Percentiles rank a stretch among this genome's conserved stretches.
These are phyloP conservation scores for Straminergon stramineum DNA, from an alignment of 225 moss, liverwort and hornwort genomes.

Conservation along the genomic window DNA sequence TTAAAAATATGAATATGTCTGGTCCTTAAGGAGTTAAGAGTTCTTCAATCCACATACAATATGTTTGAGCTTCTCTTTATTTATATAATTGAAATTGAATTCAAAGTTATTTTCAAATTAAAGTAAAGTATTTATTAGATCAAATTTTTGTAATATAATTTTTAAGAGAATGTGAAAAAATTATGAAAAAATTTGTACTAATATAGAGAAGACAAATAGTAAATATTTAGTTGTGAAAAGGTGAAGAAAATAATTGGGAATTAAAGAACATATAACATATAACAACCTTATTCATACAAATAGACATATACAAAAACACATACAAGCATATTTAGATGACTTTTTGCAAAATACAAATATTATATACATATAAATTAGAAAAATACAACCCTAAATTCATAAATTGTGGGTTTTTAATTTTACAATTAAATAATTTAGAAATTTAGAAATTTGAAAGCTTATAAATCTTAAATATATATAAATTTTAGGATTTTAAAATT, in stretches of 20 bases:
- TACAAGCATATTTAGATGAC: too few species aligned
- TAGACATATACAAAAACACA: background rate
- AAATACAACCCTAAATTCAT: too few species aligned
- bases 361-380: too few species aligned
- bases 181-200: background rate
- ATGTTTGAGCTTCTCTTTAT: background rate
- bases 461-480: too few species aligned
- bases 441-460: too few species aligned
- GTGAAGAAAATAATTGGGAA: background rate
- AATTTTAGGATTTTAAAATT: too few species aligned
- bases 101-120: background rate
- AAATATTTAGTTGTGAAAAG: background rate
- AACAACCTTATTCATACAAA: background rate
- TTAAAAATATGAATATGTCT: background rate
- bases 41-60: background rate
- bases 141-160: background rate
- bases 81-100: background rate
- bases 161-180: background rate
- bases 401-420: too few species aligned
- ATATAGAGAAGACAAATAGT: background rate
- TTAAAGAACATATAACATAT: background rate
- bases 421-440: too few species aligned
- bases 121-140: background rate
- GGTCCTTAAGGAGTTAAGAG: accelerated
- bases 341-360: too few species aligned